Evolutionary conservation across 2,329 filamentous ascomycete genomes (phyloP).

Genomic region (Penicillium expansum): DNA sequence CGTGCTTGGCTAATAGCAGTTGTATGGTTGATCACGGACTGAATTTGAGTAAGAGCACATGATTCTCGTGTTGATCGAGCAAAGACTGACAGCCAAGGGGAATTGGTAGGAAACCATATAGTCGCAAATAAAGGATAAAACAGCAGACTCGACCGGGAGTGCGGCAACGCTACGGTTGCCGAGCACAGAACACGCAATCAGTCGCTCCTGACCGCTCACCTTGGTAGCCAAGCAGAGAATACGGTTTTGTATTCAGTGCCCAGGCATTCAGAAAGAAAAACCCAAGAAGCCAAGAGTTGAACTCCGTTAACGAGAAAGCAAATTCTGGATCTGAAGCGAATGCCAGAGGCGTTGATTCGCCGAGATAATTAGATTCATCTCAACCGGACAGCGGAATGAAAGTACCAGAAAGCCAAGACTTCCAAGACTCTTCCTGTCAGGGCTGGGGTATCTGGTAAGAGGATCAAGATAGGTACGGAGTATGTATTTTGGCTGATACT

Average conservation of each 20-base stretch:
- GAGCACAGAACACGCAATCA: conserved; percentile 15
- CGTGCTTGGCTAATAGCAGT: not conserved
- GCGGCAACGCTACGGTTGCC: not conserved
- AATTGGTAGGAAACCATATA: not conserved
- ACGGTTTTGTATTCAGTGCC: conserved; percentile 11
- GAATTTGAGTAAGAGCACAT: not conserved
- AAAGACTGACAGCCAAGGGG: not conserved
- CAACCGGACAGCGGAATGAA: conserved; percentile 11
- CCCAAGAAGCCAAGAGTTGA: conserved; percentile 6
- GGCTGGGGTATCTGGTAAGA: not conserved
- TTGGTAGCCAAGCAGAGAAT: conserved; percentile 14
- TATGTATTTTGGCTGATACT: conserved; percentile 2
- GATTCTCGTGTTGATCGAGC: not conserved
- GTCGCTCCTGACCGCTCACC: conserved; percentile 9
- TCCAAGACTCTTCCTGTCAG: conserved; percentile 2
- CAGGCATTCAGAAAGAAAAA: conserved; percentile 3
- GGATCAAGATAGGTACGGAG: not conserved
- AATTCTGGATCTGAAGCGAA: not conserved
- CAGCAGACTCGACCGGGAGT: not conserved
- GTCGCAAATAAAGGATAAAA: not conserved
- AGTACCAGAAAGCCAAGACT: conserved; percentile 6
- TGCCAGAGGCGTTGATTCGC: not conserved
- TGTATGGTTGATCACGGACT: not conserved
- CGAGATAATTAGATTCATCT: not conserved
- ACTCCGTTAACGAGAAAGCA: not conserved